Conservation (phyloP, 2,329 filamentous ascomycete species). For the Stromatinia cepivora region DNA sequence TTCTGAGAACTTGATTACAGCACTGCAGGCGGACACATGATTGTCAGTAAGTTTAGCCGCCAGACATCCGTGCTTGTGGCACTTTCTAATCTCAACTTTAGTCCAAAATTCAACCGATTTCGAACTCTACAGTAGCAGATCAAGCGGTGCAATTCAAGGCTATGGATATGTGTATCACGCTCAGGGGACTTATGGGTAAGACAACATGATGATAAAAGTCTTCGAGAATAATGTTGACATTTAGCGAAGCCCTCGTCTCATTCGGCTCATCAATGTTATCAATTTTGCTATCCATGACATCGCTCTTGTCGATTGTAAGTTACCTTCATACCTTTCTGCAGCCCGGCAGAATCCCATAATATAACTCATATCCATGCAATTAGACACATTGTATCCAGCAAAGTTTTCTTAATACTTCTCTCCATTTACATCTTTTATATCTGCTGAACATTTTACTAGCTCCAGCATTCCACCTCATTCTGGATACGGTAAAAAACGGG, state of each 20-base stretch:
- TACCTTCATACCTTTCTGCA: not conserved
- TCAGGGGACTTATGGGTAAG: conserved; percentile 17
- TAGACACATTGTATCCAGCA: not conserved
- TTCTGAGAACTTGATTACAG: conserved; percentile 18
- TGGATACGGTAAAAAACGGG: conserved; percentile 52
- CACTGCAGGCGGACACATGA: conserved; percentile 52
- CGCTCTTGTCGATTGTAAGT: conserved; percentile 30
- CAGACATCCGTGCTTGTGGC: too few relatives aligned
- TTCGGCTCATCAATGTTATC: conserved; percentile 26
- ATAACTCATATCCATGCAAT: not conserved
- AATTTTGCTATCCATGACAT: conserved; percentile 32
- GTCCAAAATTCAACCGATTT: conserved; percentile 52
- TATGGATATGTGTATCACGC: conserved; percentile 51
- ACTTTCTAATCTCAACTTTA: not conserved
- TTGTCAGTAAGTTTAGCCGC: conserved; percentile 40
- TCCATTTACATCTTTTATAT: not conserved
- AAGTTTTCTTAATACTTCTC: not conserved
- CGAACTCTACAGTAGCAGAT: conserved; percentile 54
- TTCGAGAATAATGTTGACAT: not conserved
- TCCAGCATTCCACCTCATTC: conserved; percentile 23
- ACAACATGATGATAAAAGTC: not conserved
- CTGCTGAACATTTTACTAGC: not conserved
- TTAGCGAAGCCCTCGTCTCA: conserved; percentile 27
- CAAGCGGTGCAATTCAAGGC: conserved; percentile 54
- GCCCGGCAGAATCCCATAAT: not conserved